Evolutionary conservation across 768 basidiomycete species (phyloP).

Genomic region (Tricholoma sp.): DNA sequence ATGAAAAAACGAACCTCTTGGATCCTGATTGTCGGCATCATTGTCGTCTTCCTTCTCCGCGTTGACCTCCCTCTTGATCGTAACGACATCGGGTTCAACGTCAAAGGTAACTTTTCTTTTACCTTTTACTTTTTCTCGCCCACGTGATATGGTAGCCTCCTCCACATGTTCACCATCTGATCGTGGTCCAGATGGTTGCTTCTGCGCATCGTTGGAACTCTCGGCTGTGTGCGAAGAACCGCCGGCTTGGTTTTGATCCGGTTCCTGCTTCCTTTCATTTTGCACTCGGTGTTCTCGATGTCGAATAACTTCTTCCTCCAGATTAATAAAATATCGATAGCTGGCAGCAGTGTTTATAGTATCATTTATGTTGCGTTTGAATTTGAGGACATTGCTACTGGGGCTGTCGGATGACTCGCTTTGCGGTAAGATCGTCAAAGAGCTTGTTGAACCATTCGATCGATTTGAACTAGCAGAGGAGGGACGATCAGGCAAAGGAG

Average conservation of each 20-base stretch:
- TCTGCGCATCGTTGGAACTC: constrained; percentile 14
- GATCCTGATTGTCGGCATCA: constrained; percentile 21
- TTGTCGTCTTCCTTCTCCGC: constrained; percentile 27
- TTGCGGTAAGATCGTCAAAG: constrained; percentile 26
- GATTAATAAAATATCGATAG: constrained; percentile 37
- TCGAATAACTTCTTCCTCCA: constrained; percentile 40
- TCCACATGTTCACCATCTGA: constrained; percentile 15
- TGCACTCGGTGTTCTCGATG: constrained; percentile 18
- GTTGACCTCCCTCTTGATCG: constrained; percentile 37
- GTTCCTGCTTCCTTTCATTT: constrained; percentile 17
- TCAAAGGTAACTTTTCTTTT: constrained; percentile 75
- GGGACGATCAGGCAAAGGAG: constrained; percentile 12
- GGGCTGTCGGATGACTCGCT: constrained; percentile 21
- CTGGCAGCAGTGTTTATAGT: constrained; percentile 40
- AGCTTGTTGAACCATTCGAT: constrained; percentile 22
- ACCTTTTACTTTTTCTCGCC: constrained; percentile 35
- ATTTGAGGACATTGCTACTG: constrained; percentile 37
- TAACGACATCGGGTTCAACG: constrained; percentile 50
- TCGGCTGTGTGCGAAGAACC: constrained; percentile 16
- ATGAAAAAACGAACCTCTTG: constrained; percentile 39
- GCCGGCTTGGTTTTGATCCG: constrained; percentile 16
- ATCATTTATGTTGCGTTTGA: constrained; percentile 35
- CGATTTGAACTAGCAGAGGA: constrained; percentile 13
- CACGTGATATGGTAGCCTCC: constrained; percentile 21
- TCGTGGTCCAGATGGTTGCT: constrained; percentile 13